Base-by-base conservation (phyloP, 1,284 basidiomycete genomes). In the Pascua guehoae region DNA sequence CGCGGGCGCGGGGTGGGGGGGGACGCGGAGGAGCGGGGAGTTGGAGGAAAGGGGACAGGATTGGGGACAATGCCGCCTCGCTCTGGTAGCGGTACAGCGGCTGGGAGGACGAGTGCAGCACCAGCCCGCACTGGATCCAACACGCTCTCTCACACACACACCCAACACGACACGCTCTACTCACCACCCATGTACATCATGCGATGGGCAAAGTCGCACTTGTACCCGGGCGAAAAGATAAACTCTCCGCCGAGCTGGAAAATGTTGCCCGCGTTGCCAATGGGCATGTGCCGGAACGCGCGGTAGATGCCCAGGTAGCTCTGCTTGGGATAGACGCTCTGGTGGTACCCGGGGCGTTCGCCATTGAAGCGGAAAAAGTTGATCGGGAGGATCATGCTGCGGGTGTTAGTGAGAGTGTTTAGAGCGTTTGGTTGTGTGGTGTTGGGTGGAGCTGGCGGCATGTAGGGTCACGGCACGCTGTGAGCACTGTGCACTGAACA, bases 201-300 rank as follows among this genome's bases (percentile, higher is more conserved):
- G 16, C 75, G 66, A 51, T 76, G 74, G 2, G 72, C 75, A 54
- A 74, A 76, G 2, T 65, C 61, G 51, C 70, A 72, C 11, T 59
- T 62, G 49, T 63, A 67, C 0, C 67, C 67, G 0, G 68, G 65
- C 0, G 56, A 54, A 4, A 75, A 56, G 16, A 74, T 62, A 54
- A 74, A 75, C 52, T 76, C 75, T n/a, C 75, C 75, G 10, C 75
- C 75, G 4, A 75, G 63, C 49, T 77, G 75, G 4, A 61, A 66
- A n/a, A 74, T 32, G 2, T n/a, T 36, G 15, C 51, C 51, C 8
- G 11, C 15, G 24, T 50, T 45, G 32, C 44, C 5, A 7, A 45
- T 8, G 8, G 41, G 36, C 32, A 45, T 5, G 8, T 17, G 42
- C 14, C 18, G 8, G 1, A 32, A 32, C 4, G 24, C 24, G 41